phyloP scores from a whole-genome alignment of 2,329 filamentous ascomycete species.

The Pyrenophora tritici-repentis region DNA sequence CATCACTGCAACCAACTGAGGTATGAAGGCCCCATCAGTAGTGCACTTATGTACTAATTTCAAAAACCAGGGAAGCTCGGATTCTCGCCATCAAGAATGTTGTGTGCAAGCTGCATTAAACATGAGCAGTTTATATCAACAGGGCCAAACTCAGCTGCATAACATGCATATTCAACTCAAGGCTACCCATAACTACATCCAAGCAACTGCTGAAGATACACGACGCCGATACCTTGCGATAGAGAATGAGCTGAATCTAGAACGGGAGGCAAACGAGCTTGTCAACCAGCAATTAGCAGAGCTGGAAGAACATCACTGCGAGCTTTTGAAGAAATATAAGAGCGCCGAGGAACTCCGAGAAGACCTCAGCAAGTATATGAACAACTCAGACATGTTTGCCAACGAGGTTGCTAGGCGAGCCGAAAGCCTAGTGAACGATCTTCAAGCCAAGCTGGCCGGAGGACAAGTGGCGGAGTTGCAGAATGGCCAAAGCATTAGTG shows the following conservation, averaged over 20 bases:
- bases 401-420: conserved; percentile 9
- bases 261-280: neutral
- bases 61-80: neutral
- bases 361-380: conserved; percentile 5
- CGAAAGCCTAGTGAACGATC: conserved; percentile 8
- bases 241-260: conserved; percentile 2
- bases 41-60: conserved; percentile 1
- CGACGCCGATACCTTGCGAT: neutral
- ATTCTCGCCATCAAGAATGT: conserved; percentile 2
- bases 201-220: neutral
- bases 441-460: neutral
- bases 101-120: conserved; percentile 5
- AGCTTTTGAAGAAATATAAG: conserved; percentile 10
- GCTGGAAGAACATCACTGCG: conserved; percentile 6
- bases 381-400: neutral
- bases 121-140: conserved; percentile 3
- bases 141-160: conserved; percentile 3
- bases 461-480: neutral
- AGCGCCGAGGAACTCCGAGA: neutral
- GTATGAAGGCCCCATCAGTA: neutral
- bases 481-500: conserved; percentile 17
- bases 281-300: conserved; percentile 13
- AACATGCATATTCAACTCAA: too few species aligned
- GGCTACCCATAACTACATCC: conserved; percentile 1
- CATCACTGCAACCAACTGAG: neutral